A percentile compares a stretch with the other conserved stretches of the same genome.
Evolutionary conservation across 106 monocot genomes (phyloP).

Genomic region (Acorus gramineus): DNA sequence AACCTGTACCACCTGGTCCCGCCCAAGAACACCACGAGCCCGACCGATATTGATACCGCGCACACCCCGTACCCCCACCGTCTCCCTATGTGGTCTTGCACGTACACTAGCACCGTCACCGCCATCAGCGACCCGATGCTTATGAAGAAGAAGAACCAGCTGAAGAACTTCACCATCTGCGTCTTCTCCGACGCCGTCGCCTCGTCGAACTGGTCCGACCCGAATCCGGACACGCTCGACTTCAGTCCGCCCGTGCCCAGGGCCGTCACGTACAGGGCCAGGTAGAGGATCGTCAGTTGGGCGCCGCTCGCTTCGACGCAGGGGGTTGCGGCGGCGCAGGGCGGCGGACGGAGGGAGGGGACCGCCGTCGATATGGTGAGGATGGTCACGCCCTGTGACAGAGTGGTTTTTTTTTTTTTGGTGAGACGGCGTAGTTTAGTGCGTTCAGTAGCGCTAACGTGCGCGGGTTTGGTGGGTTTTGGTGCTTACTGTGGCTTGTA

Average conservation of each 20-base stretch:
- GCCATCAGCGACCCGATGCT: conserved; percentile 7
- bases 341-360: conserved; percentile 1
- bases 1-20: conserved; percentile 3
- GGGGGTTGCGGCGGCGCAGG: neutral
- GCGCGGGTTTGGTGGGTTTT: too few species aligned
- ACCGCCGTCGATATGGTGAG: conserved; percentile 1
- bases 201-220: conserved; percentile 14
- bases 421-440: too few species aligned
- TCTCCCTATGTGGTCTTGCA: conserved; percentile 1
- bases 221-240: conserved; percentile 13
- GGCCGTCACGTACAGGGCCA: conserved; percentile 4
- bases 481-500: too few species aligned
- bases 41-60: conserved; percentile 4
- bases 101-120: conserved; percentile 6
- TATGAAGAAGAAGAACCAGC: conserved; percentile 13
- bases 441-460: too few species aligned
- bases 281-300: conserved; percentile 1
- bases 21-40: neutral
- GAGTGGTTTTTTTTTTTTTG: too few species aligned
- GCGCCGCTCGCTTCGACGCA: neutral
- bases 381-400: neutral
- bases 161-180: conserved; percentile 9
- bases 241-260: conserved; percentile 12
- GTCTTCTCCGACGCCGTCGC: conserved; percentile 2
- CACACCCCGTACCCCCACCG: conserved; percentile 8